Conservation (phyloP, 768 basidiomycete species). For the Suillus alpinus region DNA sequence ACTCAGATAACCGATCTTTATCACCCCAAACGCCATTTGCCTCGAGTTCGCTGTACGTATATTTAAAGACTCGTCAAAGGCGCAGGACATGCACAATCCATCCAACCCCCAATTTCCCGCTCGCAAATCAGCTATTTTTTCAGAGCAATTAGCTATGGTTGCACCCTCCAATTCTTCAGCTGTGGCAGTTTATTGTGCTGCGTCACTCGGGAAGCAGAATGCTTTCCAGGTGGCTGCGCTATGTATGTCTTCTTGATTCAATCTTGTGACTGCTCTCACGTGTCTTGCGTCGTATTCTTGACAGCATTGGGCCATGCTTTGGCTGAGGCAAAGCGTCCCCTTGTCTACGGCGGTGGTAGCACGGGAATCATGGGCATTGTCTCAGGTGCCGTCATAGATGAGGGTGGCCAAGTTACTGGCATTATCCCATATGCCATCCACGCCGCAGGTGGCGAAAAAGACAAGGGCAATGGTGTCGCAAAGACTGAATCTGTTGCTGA, state of each 20-base stretch:
- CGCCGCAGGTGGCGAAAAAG: slow-evolving; percentile 58
- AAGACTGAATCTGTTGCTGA: slow-evolving; percentile 18
- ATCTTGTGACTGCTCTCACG: slow-evolving; percentile 7
- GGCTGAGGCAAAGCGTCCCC: slow-evolving; percentile 52
- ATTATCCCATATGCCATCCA: slow-evolving; percentile 78
- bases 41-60: slow-evolving; percentile 9
- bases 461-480: slow-evolving; percentile 36
- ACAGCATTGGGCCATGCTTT: slow-evolving; percentile 75
- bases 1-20: background rate
- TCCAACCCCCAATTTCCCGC: slow-evolving; percentile 6
- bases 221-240: slow-evolving; percentile 66
- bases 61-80: slow-evolving; percentile 26
- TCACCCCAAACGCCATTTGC: background rate
- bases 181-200: slow-evolving; percentile 85
- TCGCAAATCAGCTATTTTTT: background rate
- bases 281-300: background rate
- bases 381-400: slow-evolving; percentile 58
- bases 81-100: slow-evolving; percentile 12
- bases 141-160: slow-evolving; percentile 26
- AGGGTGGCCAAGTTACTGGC: slow-evolving; percentile 73
- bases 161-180: slow-evolving; percentile 33
- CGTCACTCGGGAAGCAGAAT: slow-evolving; percentile 59
- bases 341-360: slow-evolving; percentile 87
- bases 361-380: slow-evolving; percentile 87
- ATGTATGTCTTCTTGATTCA: slow-evolving; percentile 46